phyloP scores from a whole-genome alignment of 768 basidiomycete genomes.

The Calocybe indica region DNA sequence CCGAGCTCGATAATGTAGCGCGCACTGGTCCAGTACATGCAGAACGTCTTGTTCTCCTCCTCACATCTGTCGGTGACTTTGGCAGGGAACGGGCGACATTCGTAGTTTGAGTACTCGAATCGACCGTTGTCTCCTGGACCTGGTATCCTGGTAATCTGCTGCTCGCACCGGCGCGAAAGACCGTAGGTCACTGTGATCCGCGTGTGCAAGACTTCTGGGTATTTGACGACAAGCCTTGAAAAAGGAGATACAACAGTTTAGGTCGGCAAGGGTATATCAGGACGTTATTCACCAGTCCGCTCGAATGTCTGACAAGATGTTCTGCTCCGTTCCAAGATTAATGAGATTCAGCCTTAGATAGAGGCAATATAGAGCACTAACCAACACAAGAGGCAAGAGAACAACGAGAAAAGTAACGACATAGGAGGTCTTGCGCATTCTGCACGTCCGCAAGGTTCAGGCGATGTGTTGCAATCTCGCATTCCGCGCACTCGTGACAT shows the following conservation, averaged over 20 bases:
- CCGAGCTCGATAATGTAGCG: slow-evolving; percentile 60
- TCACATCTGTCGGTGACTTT: slow-evolving; percentile 42
- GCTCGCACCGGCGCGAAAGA: slow-evolving; percentile 51
- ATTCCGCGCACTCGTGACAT: neutral
- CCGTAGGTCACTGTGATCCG: slow-evolving; percentile 53
- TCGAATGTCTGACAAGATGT: slow-evolving; percentile 46
- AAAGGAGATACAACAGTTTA: neutral
- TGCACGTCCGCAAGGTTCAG: slow-evolving; percentile 3
- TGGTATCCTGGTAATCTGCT: slow-evolving; percentile 41
- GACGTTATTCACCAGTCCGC: slow-evolving; percentile 53
- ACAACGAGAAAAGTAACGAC: slow-evolving; percentile 57
- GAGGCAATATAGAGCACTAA: slow-evolving; percentile 24
- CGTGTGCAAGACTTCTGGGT: slow-evolving; percentile 38
- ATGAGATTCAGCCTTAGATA: neutral
- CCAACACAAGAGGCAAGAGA: slow-evolving; percentile 41
- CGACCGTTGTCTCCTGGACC: slow-evolving; percentile 33
- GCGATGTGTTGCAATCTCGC: neutral
- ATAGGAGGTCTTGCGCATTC: slow-evolving; percentile 69
- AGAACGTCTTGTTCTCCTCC: slow-evolving; percentile 51
- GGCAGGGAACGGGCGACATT: slow-evolving; percentile 63
- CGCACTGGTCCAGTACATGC: slow-evolving; percentile 67
- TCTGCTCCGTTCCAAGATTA: slow-evolving; percentile 28
- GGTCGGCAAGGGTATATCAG: neutral
- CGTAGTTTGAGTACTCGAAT: slow-evolving; percentile 46
- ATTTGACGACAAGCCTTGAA: slow-evolving; percentile 37